Evolutionary conservation across 176 grass and related monocot genomes (phyloP).

Genomic region (Ampelocalamus luodianensis): DNA sequence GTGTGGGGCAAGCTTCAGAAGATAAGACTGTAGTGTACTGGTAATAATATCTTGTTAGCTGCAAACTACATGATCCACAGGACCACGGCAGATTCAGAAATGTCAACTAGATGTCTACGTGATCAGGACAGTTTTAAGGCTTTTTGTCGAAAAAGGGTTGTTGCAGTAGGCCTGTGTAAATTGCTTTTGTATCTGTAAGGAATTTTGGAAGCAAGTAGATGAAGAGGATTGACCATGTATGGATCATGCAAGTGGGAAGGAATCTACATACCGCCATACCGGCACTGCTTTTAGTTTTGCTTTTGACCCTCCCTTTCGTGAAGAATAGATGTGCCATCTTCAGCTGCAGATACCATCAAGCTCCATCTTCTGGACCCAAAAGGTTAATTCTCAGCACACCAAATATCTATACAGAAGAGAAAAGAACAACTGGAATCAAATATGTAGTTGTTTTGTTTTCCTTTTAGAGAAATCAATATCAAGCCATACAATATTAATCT

Average conservation of each 20-base stretch:
- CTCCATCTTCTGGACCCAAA: background rate
- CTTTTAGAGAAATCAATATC: background rate
- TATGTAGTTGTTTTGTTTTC: background rate
- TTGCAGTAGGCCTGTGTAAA: background rate
- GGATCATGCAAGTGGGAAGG: constrained; percentile 1
- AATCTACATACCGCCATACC: background rate
- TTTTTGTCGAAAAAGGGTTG: background rate
- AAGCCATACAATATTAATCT: background rate
- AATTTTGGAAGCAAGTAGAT: constrained; percentile 1
- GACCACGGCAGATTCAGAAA: constrained; percentile 7
- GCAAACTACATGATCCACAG: background rate
- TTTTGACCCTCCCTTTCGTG: background rate
- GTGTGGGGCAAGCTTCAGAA: background rate
- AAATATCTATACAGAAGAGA: background rate
- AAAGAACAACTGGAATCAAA: background rate
- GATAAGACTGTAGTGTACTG: constrained; percentile 3
- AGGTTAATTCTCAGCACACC: background rate
- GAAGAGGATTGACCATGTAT: background rate
- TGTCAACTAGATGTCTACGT: background rate
- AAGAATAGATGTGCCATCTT: background rate
- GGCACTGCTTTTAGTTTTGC: no score
- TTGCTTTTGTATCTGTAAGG: background rate
- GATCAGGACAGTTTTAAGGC: constrained; percentile 4
- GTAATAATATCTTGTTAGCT: background rate
- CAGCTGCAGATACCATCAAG: background rate